Evolutionary conservation across 805 yeast species (phyloP).

Genomic region (Yarrowia osloensis): DNA sequence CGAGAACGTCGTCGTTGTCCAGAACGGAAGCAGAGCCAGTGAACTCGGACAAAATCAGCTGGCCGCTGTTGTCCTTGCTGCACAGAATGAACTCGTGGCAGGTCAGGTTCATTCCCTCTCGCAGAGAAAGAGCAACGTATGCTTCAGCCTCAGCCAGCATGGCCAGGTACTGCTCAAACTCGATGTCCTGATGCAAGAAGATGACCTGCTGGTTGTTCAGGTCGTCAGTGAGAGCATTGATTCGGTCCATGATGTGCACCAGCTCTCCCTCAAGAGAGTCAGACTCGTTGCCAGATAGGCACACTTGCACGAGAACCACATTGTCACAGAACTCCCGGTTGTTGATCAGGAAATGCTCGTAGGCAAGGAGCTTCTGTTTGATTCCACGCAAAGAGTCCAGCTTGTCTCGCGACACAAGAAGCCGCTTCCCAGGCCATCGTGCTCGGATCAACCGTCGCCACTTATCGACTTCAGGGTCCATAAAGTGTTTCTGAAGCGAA

Average conservation of each 20-base stretch:
- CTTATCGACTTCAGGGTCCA: conserved; percentile 39
- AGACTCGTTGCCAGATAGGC: conserved; percentile 54
- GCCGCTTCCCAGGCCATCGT: conserved; percentile 64
- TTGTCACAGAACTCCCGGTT: conserved; percentile 71
- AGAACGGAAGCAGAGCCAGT: conserved; percentile 90
- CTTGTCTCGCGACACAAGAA: conserved; percentile 87
- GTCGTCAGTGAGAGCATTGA: conserved; percentile 76
- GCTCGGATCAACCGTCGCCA: conserved; percentile 74
- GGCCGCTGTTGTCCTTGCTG: conserved; percentile 61
- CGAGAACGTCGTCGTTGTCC: conserved; percentile 53
- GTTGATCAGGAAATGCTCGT: conserved; percentile 69
- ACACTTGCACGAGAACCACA: conserved; percentile 80
- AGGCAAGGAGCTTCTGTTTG: conserved; percentile 82
- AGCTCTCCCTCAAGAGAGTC: conserved; percentile 72
- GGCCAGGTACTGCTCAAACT: conserved; percentile 86
- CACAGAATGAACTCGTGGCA: conserved; percentile 92
- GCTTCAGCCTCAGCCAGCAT: conserved; percentile 80
- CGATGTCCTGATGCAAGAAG: conserved; percentile 82
- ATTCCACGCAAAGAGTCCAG: conserved; percentile 85
- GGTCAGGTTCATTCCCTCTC: conserved; percentile 96
- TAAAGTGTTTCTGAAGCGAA: conserved; percentile 56
- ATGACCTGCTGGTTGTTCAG: conserved; percentile 82
- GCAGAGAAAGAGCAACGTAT: conserved; percentile 84
- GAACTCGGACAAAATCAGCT: conserved; percentile 85
- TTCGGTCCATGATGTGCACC: conserved; percentile 76